Conservation (phyloP, 495 filamentous ascomycete species). For the Neurospora terricola region DNA sequence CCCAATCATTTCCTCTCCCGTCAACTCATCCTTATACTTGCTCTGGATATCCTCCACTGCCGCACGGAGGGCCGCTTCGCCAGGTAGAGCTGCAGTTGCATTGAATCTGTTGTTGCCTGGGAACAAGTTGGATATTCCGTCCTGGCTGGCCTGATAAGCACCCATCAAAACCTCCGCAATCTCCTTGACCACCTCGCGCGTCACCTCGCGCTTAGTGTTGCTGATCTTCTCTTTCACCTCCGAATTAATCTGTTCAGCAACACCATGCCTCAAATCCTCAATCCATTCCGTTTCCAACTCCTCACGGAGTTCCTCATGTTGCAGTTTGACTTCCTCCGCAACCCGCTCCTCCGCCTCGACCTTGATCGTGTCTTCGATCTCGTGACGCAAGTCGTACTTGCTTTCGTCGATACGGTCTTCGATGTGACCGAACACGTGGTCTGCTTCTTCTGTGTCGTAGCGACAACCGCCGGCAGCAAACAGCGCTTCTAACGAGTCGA, state of each 20-base stretch:
- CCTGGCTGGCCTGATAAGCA: neutral
- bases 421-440: neutral
- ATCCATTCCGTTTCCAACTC: neutral
- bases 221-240: constrained; percentile 1
- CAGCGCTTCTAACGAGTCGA: neutral
- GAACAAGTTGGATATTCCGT: too few species aligned
- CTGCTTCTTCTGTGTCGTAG: constrained; percentile 3
- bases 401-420: neutral
- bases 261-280: neutral
- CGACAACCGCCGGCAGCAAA: neutral
- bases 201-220: neutral
- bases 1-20: neutral
- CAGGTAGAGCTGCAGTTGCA: neutral
- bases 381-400: neutral
- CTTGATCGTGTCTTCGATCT: constrained; percentile 3
- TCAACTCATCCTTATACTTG: neutral
- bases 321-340: neutral
- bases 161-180: constrained; percentile 3
- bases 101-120: neutral
- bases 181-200: neutral
- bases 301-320: neutral
- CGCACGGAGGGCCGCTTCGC: neutral
- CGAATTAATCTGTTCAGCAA: neutral
- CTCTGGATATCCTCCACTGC: neutral
- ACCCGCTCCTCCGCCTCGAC: neutral